Evolutionary conservation across 495 filamentous ascomycete genomes (phyloP).

Genomic region (Penicillium dipodomyicola): DNA sequence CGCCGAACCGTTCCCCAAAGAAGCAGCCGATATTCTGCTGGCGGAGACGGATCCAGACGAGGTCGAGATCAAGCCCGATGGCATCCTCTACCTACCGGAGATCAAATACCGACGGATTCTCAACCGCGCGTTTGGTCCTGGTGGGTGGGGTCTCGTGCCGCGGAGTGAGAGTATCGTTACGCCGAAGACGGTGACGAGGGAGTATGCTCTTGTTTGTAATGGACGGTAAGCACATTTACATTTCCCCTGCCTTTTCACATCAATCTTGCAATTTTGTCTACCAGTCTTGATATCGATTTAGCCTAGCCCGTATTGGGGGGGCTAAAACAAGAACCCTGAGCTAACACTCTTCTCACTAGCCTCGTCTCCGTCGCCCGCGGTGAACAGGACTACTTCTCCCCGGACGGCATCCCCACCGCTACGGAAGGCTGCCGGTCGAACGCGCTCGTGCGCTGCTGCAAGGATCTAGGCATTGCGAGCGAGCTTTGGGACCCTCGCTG

Average conservation of each 20-base stretch:
- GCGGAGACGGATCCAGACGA: conserved; percentile 66
- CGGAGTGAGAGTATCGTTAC: conserved; percentile 89
- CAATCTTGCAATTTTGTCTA: neutral
- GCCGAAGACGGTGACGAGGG: conserved; percentile 81
- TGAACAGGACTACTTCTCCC: conserved; percentile 91
- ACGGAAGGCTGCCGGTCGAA: conserved; percentile 97
- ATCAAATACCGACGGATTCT: conserved; percentile 96
- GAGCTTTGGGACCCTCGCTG: conserved; percentile 96
- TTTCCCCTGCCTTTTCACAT: too few species aligned
- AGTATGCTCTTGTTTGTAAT: conserved; percentile 88
- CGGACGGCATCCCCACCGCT: conserved; percentile 92
- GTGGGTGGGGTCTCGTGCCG: conserved; percentile 91
- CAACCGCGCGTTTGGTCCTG: conserved; percentile 89
- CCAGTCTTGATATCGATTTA: neutral
- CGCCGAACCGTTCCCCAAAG: conserved; percentile 68
- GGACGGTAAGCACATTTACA: conserved; percentile 70
- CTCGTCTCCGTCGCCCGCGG: conserved; percentile 90
- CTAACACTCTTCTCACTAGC: conserved; percentile 41
- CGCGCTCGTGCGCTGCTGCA: conserved; percentile 94
- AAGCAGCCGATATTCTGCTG: conserved; percentile 69
- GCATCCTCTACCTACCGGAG: conserved; percentile 93
- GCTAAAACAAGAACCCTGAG: neutral
- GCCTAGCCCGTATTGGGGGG: neutral
- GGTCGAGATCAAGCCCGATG: conserved; percentile 95
- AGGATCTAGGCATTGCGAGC: conserved; percentile 91